Base-by-base conservation (phyloP, 73 alveolate genomes). In the Symbiodinium natans region DNA sequence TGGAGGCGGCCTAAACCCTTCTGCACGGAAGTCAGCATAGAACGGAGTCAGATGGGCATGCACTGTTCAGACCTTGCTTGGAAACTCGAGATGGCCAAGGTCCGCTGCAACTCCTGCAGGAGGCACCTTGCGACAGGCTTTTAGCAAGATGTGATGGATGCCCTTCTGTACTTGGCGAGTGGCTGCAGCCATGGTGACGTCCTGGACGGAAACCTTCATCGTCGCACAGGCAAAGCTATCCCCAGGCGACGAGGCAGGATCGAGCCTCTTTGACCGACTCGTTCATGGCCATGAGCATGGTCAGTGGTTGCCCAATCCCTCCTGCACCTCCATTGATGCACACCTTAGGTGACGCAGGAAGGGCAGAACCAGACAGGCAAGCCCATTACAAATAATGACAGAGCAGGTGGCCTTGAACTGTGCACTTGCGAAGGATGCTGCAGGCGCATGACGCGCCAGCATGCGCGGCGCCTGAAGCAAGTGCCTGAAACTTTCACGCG, bases 41-140 rank as follows among this genome's bases (percentile, higher is more conserved):
- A n/a, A n/a, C n/a, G n/a, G n/a, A n/a, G n/a, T n/a, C n/a, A n/a
- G n/a, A n/a, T n/a, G n/a, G n/a, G n/a, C n/a, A n/a, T n/a, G n/a
- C n/a, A n/a, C n/a, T n/a, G n/a, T n/a, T n/a, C n/a, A n/a, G n/a
- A n/a, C n/a, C n/a, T n/a, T n/a, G n/a, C n/a, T n/a, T n/a, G n/a
- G n/a, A n/a, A n/a, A n/a, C n/a, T 80, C 93, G 93, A 93, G 52
- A 86, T 93, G 99, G 52, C 99, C 88, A 54, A 93, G 77, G 43
- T 93, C 99, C 41, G 93, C 99, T 29, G 99, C 99, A 41, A 93
- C 99, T 80, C 99, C 99, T 25, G 98, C 92, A 25, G 99, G 87
- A 21, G 99, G 86, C 31, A 83, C 68, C 39, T 63, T n/a, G n/a
- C n/a, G n/a, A n/a, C n/a, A n/a, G n/a, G n/a, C n/a, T n/a, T n/a